These are phyloP conservation scores for Cucurbita argyrosperma DNA, from an alignment of 306 rosid genomes.

Conservation along the genomic window DNA sequence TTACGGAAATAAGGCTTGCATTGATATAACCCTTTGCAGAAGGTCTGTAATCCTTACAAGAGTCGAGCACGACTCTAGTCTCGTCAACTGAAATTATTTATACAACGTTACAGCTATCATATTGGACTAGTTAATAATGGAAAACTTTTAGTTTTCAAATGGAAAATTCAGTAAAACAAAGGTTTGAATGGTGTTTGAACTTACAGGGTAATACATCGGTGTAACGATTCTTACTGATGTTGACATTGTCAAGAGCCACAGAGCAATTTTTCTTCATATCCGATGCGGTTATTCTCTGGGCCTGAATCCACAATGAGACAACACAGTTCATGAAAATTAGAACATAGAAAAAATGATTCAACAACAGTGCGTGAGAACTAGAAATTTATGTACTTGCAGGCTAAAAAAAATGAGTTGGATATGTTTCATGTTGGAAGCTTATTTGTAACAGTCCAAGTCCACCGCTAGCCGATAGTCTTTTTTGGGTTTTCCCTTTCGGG, in stretches of 20 bases:
- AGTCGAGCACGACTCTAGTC: conserved; percentile 52
- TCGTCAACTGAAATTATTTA: conserved; percentile 51
- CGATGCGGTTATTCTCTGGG: conserved; percentile 36
- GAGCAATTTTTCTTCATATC: conserved; percentile 46
- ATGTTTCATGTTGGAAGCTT: too few relatives aligned
- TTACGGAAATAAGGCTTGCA: conserved; percentile 70
- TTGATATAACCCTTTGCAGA: conserved; percentile 74
- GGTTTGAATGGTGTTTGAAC: not conserved
- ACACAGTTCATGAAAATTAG: not conserved
- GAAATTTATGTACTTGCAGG: not conserved
- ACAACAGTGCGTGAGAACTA: not conserved
- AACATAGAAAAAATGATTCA: not conserved
- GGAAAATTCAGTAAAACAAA: not conserved
- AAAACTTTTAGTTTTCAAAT: not conserved
- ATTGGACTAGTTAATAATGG: not conserved
- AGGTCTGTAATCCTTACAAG: conserved; percentile 67
- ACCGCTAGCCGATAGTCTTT: too few relatives aligned
- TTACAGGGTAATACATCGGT: conserved; percentile 68
- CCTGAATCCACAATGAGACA: conserved; percentile 25
- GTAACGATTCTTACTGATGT: conserved; percentile 66
- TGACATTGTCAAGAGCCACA: conserved; percentile 53
- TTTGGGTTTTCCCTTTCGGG: too few relatives aligned
- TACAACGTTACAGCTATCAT: not conserved
- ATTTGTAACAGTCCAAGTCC: too few relatives aligned
- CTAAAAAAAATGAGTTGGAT: not conserved